Percentiles rank a stretch among this genome's conserved stretches.
phyloP scores from a whole-genome alignment of 2,329 filamentous ascomycete genomes.

The Chlorencoelia australis region DNA sequence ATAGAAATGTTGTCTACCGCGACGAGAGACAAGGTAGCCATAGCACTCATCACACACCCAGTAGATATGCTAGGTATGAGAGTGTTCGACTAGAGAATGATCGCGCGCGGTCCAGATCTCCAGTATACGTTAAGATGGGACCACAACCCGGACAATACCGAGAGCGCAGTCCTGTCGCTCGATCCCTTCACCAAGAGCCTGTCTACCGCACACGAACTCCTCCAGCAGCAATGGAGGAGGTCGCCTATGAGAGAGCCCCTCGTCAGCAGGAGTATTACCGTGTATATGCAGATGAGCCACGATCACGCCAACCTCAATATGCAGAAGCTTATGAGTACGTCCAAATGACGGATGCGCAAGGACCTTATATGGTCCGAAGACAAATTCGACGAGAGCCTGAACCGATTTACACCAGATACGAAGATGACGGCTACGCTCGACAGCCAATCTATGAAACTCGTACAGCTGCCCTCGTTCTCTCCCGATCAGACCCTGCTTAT shows the following conservation, averaged over 20 bases:
- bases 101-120: constrained; percentile 27
- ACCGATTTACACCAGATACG: constrained; percentile 22
- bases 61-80: constrained; percentile 27
- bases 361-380: constrained; percentile 37
- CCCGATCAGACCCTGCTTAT: constrained; percentile 18
- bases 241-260: constrained; percentile 23
- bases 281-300: constrained; percentile 26
- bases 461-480: constrained; percentile 9
- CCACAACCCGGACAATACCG: constrained; percentile 23
- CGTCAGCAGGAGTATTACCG: constrained; percentile 29
- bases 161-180: constrained; percentile 24
- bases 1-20: constrained; percentile 26
- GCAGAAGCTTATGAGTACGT: constrained; percentile 35
- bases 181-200: constrained; percentile 20
- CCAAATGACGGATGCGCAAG: constrained; percentile 34
- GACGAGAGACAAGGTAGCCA: constrained; percentile 26
- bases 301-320: constrained; percentile 23
- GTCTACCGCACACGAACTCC: constrained; percentile 24
- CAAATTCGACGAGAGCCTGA: constrained; percentile 30
- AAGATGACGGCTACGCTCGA: constrained; percentile 19
- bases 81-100: constrained; percentile 26
- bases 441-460: constrained; percentile 23
- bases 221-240: constrained; percentile 17
- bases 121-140: constrained; percentile 26
- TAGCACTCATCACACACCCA: constrained; percentile 21